Evolutionary conservation across 2,329 filamentous ascomycete genomes (phyloP), one percentile per base, ranked within the genome.

Genomic region (Colletotrichum lentis): DNA sequence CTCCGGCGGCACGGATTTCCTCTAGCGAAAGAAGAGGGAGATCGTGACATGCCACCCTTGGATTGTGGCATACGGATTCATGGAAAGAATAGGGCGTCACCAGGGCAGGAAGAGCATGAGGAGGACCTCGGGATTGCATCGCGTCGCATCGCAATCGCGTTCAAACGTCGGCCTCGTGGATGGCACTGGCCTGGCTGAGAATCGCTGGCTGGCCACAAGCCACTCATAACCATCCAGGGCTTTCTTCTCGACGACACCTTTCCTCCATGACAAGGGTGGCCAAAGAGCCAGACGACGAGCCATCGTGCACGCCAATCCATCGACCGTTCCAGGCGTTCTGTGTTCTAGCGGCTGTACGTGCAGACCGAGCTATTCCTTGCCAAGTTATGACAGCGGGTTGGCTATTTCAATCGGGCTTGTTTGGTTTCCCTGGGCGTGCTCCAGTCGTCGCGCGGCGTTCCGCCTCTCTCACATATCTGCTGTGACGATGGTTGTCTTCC

Each of bases 391-490:
- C 27, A 31, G 27, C 27, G 27, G 27, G 27, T 31, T 8, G 27
- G 27, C 27, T 31, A 31, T 31, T 31, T 1, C 2, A 31, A 31
- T 31, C 27, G 27, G 6, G 27, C 27, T 31, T 31, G n/a, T 58
- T 58, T 58, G 43, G 27, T 46, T 58, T 37, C 27, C 39, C 43
- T n/a, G 10, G 7, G 18, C 12, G 2, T 24, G 37, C 43, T 47
- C 43, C n/a, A 58, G 27, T 22, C 27, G 20, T 4, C 20, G 20
- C 55, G 16, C 31, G 24, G 24, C n/a, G n/a, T n/a, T n/a, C n/a
- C n/a, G n/a, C n/a, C n/a, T n/a, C n/a, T 53, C 46, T 64, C 64
- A 54, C 49, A 64, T 61, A 59, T 35, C 59, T 54, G 46, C 43
- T 47, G 64, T 67, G 43, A 64, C 64, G 64, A 59, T n/a, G 31